A percentile compares a stretch with the other conserved stretches of the same genome.
phyloP scores from a whole-genome alignment of 257 asterid species.

The Rhazya stricta region DNA sequence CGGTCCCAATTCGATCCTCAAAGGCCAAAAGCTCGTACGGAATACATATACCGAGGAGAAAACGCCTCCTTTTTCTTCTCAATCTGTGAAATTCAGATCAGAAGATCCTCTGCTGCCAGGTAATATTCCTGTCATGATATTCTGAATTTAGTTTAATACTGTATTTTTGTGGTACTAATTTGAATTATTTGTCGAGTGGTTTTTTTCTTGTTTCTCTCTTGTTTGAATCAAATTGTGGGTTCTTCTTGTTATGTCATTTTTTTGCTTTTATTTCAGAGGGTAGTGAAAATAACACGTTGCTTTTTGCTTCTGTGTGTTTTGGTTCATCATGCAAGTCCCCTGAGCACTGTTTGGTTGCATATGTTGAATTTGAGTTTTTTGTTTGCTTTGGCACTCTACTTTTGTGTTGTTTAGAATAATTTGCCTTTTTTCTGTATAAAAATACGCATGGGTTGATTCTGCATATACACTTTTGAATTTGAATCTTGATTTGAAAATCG shows the following conservation, averaged over 20 bases:
- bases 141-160: not conserved
- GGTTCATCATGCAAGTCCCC: not conserved
- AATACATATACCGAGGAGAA: not conserved
- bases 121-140: too few relatives aligned
- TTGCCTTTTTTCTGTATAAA: not conserved
- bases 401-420: not conserved
- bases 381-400: not conserved
- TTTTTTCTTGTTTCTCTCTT: not conserved
- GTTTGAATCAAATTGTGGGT: not conserved
- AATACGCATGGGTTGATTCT: not conserved
- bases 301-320: not conserved
- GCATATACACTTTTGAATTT: not conserved
- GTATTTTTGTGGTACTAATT: not conserved
- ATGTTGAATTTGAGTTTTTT: not conserved
- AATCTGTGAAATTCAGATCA: not conserved
- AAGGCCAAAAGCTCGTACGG: not conserved
- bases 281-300: not conserved
- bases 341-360: not conserved
- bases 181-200: not conserved
- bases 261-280: not conserved
- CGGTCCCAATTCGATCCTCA: not conserved
- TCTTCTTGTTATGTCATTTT: not conserved
- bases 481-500: not conserved
- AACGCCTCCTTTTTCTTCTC: not conserved
- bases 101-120: not conserved